Evolutionary conservation across 495 filamentous ascomycete species (phyloP).

Genomic region (Daldinia bambusicola): DNA sequence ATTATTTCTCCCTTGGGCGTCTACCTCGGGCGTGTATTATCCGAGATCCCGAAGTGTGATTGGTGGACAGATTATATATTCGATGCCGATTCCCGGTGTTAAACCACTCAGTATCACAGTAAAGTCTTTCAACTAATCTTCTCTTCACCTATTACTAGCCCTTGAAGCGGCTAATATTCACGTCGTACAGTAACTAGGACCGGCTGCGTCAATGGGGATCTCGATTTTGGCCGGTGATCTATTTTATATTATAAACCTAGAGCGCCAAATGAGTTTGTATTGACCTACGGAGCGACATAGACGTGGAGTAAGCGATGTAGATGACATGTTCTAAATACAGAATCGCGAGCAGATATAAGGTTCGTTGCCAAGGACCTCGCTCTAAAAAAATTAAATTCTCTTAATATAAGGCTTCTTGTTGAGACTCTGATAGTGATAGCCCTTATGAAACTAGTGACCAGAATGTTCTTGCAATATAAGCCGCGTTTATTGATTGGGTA

Average conservation of each 20-base stretch:
- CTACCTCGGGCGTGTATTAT: conserved; percentile 21
- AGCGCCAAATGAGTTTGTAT: background rate
- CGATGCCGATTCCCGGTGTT: conserved; percentile 17
- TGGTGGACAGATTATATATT: conserved; percentile 11
- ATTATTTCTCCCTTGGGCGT: conserved; percentile 13
- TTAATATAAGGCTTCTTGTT: conserved; percentile 14
- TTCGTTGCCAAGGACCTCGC: background rate
- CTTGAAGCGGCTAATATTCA: conserved; percentile 34
- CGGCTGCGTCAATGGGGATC: conserved; percentile 2
- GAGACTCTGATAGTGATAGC: conserved; percentile 16
- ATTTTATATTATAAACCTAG: conserved; percentile 4
- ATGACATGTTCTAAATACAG: conserved; percentile 36
- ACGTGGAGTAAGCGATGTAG: conserved; percentile 23
- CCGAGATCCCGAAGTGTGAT: conserved; percentile 17
- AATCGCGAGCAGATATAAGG: conserved; percentile 19
- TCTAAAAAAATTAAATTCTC: conserved; percentile 9
- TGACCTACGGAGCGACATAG: background rate
- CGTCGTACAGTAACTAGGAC: conserved; percentile 18
- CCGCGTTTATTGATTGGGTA: conserved; percentile 26
- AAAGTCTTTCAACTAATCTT: background rate
- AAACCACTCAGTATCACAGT: background rate
- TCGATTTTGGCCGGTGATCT: conserved; percentile 13
- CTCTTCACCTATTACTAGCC: conserved; percentile 5
- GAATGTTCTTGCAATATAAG: conserved; percentile 39
- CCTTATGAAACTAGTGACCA: conserved; percentile 25